phyloP scores from a whole-genome alignment of 495 filamentous ascomycete genomes.

The Platismatia glauca region DNA sequence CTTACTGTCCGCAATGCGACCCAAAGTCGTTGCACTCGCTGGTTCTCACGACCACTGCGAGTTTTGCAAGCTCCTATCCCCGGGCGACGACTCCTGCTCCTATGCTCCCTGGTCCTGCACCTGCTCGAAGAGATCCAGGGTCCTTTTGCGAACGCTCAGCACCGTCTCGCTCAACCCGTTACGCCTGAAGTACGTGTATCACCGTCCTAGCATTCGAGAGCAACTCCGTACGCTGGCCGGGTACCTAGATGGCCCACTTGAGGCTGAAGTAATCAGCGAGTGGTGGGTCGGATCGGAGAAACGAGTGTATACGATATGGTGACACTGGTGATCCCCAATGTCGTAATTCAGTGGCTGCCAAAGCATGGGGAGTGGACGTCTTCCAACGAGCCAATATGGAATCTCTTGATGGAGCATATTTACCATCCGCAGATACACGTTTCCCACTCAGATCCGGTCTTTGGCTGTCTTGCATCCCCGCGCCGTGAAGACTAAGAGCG shows the following conservation, averaged over 20 bases:
- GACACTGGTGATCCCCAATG: not conserved
- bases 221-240: not conserved
- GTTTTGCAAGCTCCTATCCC: not conserved
- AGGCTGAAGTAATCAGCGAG: not conserved
- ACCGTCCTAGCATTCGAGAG: not conserved
- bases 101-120: constrained; percentile 2
- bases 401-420: not conserved
- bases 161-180: not conserved
- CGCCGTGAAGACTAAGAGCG: too few species aligned
- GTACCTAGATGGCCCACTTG: not conserved
- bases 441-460: not conserved
- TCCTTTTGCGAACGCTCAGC: not conserved
- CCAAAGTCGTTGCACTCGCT: not conserved
- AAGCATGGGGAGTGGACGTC: not conserved
- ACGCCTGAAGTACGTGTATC: not conserved
- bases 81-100: not conserved
- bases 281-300: not conserved
- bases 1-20: not conserved
- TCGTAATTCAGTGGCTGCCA: not conserved
- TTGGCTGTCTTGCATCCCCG: not conserved
- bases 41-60: not conserved
- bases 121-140: not conserved
- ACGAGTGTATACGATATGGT: not conserved
- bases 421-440: not conserved
- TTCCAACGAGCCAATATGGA: not conserved